These are phyloP conservation scores for Geotrichum ghanense DNA, from an alignment of 805 yeast genomes.

Conservation along the genomic window DNA sequence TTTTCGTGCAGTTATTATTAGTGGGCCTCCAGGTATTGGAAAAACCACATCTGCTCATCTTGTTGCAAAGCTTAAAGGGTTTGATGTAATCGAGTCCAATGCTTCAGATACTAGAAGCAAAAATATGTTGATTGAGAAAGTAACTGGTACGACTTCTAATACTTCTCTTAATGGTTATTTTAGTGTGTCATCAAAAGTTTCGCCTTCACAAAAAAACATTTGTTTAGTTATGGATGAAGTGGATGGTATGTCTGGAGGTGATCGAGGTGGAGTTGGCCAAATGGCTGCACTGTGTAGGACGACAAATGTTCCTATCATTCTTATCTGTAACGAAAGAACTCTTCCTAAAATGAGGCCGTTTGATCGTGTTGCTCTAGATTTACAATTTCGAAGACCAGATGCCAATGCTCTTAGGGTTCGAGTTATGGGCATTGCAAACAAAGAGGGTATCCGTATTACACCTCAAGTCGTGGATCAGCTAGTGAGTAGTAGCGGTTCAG, in stretches of 20 bases:
- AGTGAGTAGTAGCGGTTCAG: conserved; percentile 77
- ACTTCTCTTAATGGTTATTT: conserved; percentile 77
- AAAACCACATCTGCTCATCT: conserved; percentile 87
- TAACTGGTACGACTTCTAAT: conserved; percentile 65
- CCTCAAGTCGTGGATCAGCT: conserved; percentile 73
- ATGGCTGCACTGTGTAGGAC: conserved; percentile 76
- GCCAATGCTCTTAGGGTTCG: conserved; percentile 73
- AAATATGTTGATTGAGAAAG: conserved; percentile 51
- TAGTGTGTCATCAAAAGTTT: conserved; percentile 9
- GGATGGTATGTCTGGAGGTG: conserved; percentile 99
- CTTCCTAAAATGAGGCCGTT: conserved; percentile 95
- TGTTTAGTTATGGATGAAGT: conserved; percentile 97
- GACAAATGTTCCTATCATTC: conserved; percentile 80
- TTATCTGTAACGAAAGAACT: conserved; percentile 87
- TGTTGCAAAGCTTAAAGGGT: conserved; percentile 69
- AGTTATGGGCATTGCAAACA: conserved; percentile 77
- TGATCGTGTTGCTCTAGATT: conserved; percentile 67
- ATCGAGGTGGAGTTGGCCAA: conserved; percentile 96
- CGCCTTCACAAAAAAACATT: conserved; percentile 42
- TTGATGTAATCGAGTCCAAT: conserved; percentile 72
- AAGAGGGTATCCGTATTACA: conserved; percentile 74
- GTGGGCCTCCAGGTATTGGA: conserved; percentile 94
- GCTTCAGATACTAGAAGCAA: conserved; percentile 87
- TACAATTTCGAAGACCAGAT: conserved; percentile 83
- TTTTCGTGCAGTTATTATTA: conserved; percentile 73